Base-by-base conservation (phyloP, 2,329 filamentous ascomycete species). In the Ophioceras dolichostomum region DNA sequence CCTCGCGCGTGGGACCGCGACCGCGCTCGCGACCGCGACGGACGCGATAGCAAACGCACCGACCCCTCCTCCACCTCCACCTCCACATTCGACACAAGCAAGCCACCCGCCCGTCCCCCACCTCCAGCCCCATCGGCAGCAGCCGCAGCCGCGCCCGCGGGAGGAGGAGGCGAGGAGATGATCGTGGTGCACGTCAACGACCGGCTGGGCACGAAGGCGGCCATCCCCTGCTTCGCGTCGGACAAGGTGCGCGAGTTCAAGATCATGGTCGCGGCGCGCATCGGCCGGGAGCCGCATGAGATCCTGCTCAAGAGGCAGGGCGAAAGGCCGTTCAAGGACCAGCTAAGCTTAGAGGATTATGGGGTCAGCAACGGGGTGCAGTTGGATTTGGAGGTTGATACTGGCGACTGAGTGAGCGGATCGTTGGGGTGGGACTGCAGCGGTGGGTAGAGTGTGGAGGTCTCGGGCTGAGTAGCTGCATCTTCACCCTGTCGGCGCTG, bases 171-270 rank as follows among this genome's bases (percentile, higher is more conserved):
- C 5, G 82, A 93, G 53, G 80, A 86, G 39, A 93, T 95, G 82
- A 95, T 96, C 47, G 75, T 94, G 36, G 88, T 96, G 14, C 77
- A 89, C 51, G 78, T 96, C 53, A 96, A 96, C 56, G 89, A 96
- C 59, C 75, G 89, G n/a, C 65, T 96, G 26, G 89, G 89, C 10
- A 95, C 89, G n/a, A 94, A 94, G 53, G 85, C 88, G 13, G 82
- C 84, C 37, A 91, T 96, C 45, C 89, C 89, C 0, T 95, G 88
- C 55, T 67, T 94, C 40, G 79, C 84, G 1, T 82, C 77, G 3
- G 89, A 96, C 60, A 79, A 79, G 7, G 79, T 95, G 46, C 80
- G 79, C 45, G 71, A 88, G 42, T 86, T 95, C 64, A 95, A 95
- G 62, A 79, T 87, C 33, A 81, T 93, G 68, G 87, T 95, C 18